A percentile compares a stretch with the other conserved stretches of the same genome.
Conservation (phyloP, 345 rosid genomes). For the Acer campestre region DNA sequence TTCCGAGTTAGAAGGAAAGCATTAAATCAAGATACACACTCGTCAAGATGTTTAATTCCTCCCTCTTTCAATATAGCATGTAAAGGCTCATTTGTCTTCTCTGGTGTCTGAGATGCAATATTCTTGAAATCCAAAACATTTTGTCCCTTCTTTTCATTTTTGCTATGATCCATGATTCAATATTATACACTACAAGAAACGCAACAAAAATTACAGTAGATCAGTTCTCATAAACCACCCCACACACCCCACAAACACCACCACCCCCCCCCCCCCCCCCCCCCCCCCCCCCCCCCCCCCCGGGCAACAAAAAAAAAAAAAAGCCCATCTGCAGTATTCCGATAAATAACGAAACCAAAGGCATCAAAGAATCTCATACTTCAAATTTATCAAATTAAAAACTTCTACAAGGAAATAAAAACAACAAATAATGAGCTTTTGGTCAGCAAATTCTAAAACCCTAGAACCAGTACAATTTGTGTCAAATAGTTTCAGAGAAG, state of each 20-base stretch:
- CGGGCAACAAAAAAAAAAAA: too few relatives aligned
- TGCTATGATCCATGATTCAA: constrained; percentile 32
- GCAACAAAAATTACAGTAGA: not conserved
- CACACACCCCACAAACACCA: too few relatives aligned
- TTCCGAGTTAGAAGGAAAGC: not conserved
- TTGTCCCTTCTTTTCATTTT: constrained; percentile 13
- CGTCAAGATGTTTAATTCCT: constrained; percentile 23
- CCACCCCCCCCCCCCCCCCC: too few relatives aligned
- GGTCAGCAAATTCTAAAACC: not conserved
- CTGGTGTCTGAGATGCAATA: constrained; percentile 40
- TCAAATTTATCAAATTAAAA: not conserved
- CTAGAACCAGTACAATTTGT: not conserved
- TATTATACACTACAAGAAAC: not conserved
- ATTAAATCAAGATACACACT: constrained; percentile 20
- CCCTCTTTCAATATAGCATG: constrained; percentile 8
- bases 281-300: too few relatives aligned
- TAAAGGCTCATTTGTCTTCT: constrained; percentile 31
- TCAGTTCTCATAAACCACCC: too few relatives aligned
- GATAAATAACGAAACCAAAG: not conserved
- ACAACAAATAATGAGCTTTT: too few relatives aligned
- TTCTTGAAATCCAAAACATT: constrained; percentile 10
- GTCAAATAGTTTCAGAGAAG: not conserved
- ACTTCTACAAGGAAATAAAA: too few relatives aligned
- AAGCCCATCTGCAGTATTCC: not conserved
- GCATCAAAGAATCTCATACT: not conserved